phyloP scores from a whole-genome alignment of 192 early-diverging fungal genomes.

The Coemansia asiatica region DNA sequence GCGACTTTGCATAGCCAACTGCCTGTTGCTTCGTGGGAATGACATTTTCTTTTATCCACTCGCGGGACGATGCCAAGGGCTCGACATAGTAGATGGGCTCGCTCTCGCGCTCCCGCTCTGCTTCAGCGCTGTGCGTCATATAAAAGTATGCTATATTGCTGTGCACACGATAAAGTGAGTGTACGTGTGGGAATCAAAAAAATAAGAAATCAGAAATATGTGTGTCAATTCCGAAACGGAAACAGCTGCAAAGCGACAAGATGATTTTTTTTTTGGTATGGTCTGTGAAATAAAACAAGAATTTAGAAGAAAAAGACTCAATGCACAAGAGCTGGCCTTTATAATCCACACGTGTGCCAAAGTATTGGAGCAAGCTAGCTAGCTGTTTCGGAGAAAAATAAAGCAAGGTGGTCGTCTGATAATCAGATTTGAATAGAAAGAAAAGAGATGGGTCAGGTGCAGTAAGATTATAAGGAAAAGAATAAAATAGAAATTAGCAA shows the following conservation, averaged over 20 bases:
- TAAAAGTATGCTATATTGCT: not conserved
- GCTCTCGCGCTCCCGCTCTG: constrained; percentile 11
- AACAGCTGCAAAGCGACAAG: not conserved
- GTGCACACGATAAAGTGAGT: not conserved
- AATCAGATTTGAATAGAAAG: not conserved
- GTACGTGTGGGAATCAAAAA: not conserved
- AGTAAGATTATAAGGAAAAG: not conserved
- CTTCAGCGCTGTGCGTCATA: not conserved
- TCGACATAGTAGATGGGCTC: constrained; percentile 37
- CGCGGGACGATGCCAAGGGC: constrained; percentile 38
- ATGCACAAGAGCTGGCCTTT: too few relatives aligned
- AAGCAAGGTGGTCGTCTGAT: not conserved
- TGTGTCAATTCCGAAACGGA: not conserved
- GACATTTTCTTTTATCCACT: constrained; percentile 37
- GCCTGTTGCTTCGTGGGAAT: constrained; percentile 20
- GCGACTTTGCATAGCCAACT: constrained; percentile 27
- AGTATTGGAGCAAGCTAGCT: not conserved
- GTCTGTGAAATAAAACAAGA: not conserved
- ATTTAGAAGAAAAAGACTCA: not conserved
- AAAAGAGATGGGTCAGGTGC: too few relatives aligned
- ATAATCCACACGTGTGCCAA: not conserved
- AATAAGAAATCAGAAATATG: not conserved
- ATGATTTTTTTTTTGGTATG: not conserved
- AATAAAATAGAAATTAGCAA: not conserved
- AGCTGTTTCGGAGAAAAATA: not conserved